phyloP scores from a whole-genome alignment of 2,329 filamentous ascomycete genomes.

The Malbranchea zuffiana region DNA sequence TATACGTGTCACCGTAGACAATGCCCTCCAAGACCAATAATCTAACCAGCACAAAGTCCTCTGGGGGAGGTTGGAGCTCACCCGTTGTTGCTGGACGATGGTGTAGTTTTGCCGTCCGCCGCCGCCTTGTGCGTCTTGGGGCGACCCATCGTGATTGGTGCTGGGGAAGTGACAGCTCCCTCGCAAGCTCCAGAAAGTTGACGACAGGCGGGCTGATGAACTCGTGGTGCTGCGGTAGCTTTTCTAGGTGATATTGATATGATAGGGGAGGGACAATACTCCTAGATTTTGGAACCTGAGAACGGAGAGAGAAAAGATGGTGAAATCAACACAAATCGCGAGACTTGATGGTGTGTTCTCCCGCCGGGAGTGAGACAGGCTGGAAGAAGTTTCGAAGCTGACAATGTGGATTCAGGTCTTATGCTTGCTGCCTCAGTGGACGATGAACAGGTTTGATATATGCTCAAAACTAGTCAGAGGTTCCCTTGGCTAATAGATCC shows the following conservation, averaged over 20 bases:
- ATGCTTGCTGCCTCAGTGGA: constrained; percentile 93
- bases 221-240: no score
- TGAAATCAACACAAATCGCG: constrained; percentile 86
- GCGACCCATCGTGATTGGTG: constrained; percentile 24
- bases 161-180: constrained; percentile 8
- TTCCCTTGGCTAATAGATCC: neutral
- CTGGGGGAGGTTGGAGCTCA: no score
- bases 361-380: neutral
- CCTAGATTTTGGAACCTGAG: neutral
- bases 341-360: constrained; percentile 66
- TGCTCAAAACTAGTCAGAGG: neutral
- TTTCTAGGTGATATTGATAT: no score
- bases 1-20: no score
- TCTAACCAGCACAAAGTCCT: no score
- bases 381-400: neutral
- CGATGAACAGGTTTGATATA: constrained; percentile 57
- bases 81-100: no score
- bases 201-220: neutral
- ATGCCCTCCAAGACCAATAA: no score
- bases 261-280: neutral
- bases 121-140: constrained; percentile 13
- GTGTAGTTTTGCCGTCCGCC: no score
- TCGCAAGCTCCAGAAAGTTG: neutral
- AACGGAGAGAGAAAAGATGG: constrained; percentile 51
- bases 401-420: constrained; percentile 51